Base-by-base conservation (phyloP, 176 grass and related monocot species). In the Tillandsia fasciculata region DNA sequence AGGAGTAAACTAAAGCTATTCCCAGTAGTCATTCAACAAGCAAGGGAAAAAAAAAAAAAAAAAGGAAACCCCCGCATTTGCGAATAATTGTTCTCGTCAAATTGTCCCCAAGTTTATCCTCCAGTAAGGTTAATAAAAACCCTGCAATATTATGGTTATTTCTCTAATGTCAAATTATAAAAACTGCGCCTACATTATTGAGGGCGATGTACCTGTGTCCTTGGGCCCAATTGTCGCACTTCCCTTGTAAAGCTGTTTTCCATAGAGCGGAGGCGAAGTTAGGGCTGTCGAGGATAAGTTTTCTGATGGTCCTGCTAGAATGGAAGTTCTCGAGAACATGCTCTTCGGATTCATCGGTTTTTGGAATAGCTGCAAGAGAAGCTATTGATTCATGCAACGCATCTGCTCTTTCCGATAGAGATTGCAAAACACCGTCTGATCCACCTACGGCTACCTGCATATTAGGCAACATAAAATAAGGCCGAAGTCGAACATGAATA, bases 241-340 rank as follows among this genome's bases (percentile, higher is more conserved):
- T 90, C 50, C 89, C 94, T 86, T 90, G 20, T 26, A 97, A 68
- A 54, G 74, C 77, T 7, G 78, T 89, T 72, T 81, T 77, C 94
- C 94, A 97, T 10, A 97, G 77, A 2, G 74, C 82, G 50, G 77
- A 52, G 26, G 94, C 89, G 80, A 97, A 97, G 2, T 15, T 49
- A 70, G 81, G 77, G 22, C 69, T 83, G 11, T 93, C 87, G 8
- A 97, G 73, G 64, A 97, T 26, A 51, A 90, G 53, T 74, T 74
- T 90, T 82, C 84, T 82, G 65, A 97, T 90, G 42, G 86, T 52
- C 67, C 89, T 81, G 66, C 84, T 97, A 24, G 89, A 93, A 68
- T 90, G 78, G 69, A 83, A 97, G 71, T 97, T 90, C 51, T 88
- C 84, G 26, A 92, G 87, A 68, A 88, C 82, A 42, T 97, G 94